Evolutionary conservation across 2,329 filamentous ascomycete genomes (phyloP).

Genomic region (Fusarium sp.): DNA sequence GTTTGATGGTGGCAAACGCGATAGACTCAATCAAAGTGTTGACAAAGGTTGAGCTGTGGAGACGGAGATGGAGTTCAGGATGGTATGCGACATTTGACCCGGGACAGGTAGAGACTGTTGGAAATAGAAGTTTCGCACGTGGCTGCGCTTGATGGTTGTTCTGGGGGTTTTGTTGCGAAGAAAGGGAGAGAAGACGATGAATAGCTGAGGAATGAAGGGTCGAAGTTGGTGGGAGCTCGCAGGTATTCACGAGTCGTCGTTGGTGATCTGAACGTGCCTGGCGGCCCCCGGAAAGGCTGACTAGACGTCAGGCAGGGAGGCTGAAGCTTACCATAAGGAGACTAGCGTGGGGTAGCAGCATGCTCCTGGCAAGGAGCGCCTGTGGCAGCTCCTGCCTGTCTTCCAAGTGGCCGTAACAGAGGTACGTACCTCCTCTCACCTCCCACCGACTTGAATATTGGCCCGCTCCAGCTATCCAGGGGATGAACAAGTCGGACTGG

Average conservation of each 20-base stretch:
- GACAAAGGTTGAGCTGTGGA: slow-evolving; percentile 20
- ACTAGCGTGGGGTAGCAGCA: slow-evolving; percentile 37
- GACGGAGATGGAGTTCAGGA: slow-evolving; percentile 29
- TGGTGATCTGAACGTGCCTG: slow-evolving; percentile 20
- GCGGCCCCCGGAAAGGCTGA: slow-evolving; percentile 40
- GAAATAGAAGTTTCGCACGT: slow-evolving; percentile 8
- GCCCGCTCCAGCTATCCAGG: slow-evolving; percentile 50
- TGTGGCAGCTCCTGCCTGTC: slow-evolving; percentile 29
- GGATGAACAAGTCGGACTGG: slow-evolving; percentile 40
- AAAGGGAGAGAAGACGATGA: slow-evolving; percentile 7
- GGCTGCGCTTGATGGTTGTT: slow-evolving; percentile 1
- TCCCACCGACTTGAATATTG: slow-evolving; percentile 51
- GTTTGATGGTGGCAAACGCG: slow-evolving; percentile 22
- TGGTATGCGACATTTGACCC: slow-evolving; percentile 49
- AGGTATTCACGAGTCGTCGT: slow-evolving; percentile 28
- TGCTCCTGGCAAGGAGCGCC: slow-evolving; percentile 2
- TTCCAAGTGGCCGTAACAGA: slow-evolving; percentile 42
- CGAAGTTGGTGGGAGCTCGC: slow-evolving; percentile 15
- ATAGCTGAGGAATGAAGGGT: slow-evolving; percentile 20
- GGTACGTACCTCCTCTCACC: slow-evolving; percentile 43
- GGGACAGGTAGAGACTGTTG: slow-evolving; percentile 2
- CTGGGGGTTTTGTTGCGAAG: background rate
- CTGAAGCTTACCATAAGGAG: slow-evolving; percentile 33
- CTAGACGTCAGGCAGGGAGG: slow-evolving; percentile 32
- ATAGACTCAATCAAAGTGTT: slow-evolving; percentile 38